Base-by-base conservation (phyloP, 805 yeast species). In the Candida koratica region DNA sequence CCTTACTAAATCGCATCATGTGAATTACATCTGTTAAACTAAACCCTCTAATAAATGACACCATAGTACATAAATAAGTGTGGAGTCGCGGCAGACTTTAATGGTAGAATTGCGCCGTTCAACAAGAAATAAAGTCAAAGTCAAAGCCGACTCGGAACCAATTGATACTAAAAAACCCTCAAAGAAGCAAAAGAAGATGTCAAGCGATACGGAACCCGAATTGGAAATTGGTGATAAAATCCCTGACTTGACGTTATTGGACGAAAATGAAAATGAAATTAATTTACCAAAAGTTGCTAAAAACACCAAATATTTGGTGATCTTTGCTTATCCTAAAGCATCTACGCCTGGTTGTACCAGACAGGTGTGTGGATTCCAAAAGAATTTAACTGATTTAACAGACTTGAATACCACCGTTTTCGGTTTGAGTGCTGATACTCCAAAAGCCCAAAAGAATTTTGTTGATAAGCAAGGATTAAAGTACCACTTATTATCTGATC, bases 331-430 rank as follows among this genome's bases (percentile, higher is more conserved):
- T 55, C 97, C 97, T 36, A 81, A 73, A 53, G 97, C 97, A 0
- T 78, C 83, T 17, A 90, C 97, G 0, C 96, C 96, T 1, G 98
- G 98, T 3, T 93, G 98, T 60, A 90, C 98, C 1, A 75, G 87
- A 49, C 98, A 90, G 62, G 97, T 89, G 2, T 75, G 84, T 55
- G 96, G 96, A 0, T 93, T 83, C 56, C 79, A 93, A 49, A 80
- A 76, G 45, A 76, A 76, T 48, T 80, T 63, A 55, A 66, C 70
- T 2, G 64, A 71, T 27, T 72, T 84, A 49, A 57, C 66, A 30
- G 47, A 45, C 8, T 62, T 73, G 25, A 73, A 72, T 16, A 81
- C 79, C 2, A 63, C 74, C 0, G 81, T 90, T 1, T 79, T 73
- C 48, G 98, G 98, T 0, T 57, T 90, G 33, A 82, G 94, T 51